These are phyloP conservation scores for Penicillium janthinellum DNA, from an alignment of 2,329 filamentous ascomycete genomes.

Conservation along the genomic window DNA sequence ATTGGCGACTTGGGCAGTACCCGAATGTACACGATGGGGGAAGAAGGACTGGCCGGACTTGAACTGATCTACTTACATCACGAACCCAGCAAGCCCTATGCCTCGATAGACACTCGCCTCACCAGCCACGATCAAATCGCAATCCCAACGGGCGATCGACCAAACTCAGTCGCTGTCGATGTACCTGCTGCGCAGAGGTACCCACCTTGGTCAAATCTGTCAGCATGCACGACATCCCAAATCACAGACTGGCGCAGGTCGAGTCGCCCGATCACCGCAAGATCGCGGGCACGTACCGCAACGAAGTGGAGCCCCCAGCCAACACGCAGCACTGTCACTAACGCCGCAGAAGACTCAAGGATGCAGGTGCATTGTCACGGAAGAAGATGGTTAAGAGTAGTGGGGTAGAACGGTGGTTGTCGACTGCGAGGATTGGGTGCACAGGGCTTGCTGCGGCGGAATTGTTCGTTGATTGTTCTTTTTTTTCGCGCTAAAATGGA, in stretches of 20 bases:
- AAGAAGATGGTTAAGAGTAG: background rate
- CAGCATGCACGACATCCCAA: constrained; percentile 25
- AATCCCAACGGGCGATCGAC: background rate
- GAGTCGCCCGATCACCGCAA: background rate
- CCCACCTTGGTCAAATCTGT: constrained; percentile 5
- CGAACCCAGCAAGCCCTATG: background rate
- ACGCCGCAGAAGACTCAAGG: background rate
- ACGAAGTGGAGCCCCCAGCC: background rate
- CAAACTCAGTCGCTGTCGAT: background rate
- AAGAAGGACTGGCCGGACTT: background rate
- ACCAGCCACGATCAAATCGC: background rate
- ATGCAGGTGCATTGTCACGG: background rate
- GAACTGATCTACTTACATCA: background rate
- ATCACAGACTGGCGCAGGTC: constrained; percentile 4
- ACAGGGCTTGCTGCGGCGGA: background rate
- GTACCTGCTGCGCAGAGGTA: background rate
- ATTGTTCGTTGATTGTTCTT: constrained; percentile 6
- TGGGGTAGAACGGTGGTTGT: background rate
- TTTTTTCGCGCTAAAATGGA: constrained; percentile 21
- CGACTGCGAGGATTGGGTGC: background rate
- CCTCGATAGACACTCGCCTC: background rate
- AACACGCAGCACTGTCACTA: background rate
- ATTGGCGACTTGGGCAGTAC: background rate
- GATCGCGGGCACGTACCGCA: constrained; percentile 4
- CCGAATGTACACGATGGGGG: background rate